Conservation (phyloP, 2,329 filamentous ascomycete genomes). For the Bipolaris oryzae region DNA sequence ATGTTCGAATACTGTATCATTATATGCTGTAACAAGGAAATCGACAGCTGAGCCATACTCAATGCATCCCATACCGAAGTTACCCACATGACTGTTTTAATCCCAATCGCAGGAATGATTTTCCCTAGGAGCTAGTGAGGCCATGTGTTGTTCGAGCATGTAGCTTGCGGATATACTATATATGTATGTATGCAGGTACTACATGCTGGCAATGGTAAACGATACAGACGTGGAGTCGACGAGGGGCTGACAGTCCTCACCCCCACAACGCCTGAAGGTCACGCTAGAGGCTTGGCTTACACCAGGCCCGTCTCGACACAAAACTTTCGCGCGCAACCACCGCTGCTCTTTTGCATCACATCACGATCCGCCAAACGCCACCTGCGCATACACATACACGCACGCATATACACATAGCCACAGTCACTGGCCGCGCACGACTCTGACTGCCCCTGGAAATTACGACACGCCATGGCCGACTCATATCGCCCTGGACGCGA, state of each 20-base stretch:
- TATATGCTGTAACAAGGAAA: constrained; percentile 2
- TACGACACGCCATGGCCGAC: constrained; percentile 28
- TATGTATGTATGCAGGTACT: too few relatives aligned
- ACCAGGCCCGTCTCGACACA: constrained; percentile 7
- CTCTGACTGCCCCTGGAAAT: constrained; percentile 11
- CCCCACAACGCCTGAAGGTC: constrained; percentile 11
- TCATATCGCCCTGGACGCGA: constrained; percentile 37
- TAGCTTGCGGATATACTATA: too few relatives aligned
- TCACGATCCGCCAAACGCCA: constrained; percentile 7
- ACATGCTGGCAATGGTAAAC: too few relatives aligned
- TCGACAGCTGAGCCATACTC: not conserved
- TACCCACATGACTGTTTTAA: not conserved
- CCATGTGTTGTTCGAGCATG: not conserved
- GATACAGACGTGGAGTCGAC: not conserved
- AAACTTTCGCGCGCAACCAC: constrained; percentile 21
- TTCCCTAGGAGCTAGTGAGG: not conserved
- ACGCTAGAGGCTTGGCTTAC: constrained; percentile 24
- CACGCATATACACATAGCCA: constrained; percentile 1
- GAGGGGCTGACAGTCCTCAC: not conserved
- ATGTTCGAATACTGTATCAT: constrained; percentile 27
- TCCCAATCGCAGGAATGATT: not conserved
- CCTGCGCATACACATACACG: constrained; percentile 8
- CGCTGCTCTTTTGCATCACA: constrained; percentile 11
- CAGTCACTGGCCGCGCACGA: not conserved
- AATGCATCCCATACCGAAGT: not conserved